These are phyloP conservation scores for Fusarium transvaalense DNA, from an alignment of 2,329 filamentous ascomycete genomes.

Conservation along the genomic window DNA sequence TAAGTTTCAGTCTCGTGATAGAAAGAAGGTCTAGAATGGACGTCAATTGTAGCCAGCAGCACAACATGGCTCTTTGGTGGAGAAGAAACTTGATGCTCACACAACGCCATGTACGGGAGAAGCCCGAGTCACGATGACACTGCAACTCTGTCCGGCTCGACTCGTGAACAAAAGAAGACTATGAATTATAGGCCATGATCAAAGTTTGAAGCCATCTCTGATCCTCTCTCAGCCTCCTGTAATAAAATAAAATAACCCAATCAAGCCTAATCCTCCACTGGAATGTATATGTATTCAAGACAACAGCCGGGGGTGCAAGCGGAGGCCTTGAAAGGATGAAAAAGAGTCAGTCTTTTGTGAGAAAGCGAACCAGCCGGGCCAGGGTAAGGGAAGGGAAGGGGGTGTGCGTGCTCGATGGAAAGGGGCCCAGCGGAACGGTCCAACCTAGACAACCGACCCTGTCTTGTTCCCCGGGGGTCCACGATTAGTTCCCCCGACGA, in stretches of 20 bases:
- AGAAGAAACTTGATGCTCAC: neutral
- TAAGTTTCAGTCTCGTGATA: conserved; percentile 30
- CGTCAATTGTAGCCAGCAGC: neutral
- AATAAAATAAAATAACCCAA: neutral
- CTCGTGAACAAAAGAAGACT: conserved; percentile 6
- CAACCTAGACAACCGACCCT: conserved; percentile 46
- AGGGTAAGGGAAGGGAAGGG: conserved; percentile 26
- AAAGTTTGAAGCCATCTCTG: conserved; percentile 7
- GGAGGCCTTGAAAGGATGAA: conserved; percentile 13
- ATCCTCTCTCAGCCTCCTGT: conserved; percentile 36
- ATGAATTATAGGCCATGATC: neutral
- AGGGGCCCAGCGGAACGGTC: conserved; percentile 46
- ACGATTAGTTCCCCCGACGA: conserved; percentile 42
- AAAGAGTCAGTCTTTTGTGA: neutral
- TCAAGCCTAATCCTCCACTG: conserved; percentile 17
- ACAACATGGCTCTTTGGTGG: neutral
- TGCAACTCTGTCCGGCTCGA: conserved; percentile 18
- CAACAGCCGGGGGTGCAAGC: conserved; percentile 36
- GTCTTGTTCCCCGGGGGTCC: conserved; percentile 31
- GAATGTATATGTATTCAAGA: conserved; percentile 46
- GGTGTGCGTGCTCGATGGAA: conserved; percentile 31
- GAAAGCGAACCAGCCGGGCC: neutral
- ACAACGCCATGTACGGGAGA: conserved; percentile 17
- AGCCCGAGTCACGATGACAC: conserved; percentile 31
- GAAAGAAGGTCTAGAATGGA: conserved; percentile 14